A percentile compares a stretch with the other conserved stretches of the same genome.
phyloP scores from a whole-genome alignment of 2,329 filamentous ascomycete genomes.

The Hypoxylon sp. region DNA sequence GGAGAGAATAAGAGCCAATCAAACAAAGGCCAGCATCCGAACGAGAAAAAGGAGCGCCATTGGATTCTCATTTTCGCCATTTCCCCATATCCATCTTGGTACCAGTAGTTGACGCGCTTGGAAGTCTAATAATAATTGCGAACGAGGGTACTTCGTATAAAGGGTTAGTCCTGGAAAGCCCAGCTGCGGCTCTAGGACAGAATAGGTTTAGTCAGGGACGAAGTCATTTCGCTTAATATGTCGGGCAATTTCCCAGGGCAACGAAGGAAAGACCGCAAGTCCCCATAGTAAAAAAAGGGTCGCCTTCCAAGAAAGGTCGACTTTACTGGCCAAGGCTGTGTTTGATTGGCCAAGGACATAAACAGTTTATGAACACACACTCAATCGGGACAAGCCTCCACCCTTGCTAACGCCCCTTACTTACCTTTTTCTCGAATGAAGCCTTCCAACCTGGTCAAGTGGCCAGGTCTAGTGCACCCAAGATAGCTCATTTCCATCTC shows the following conservation, averaged over 20 bases:
- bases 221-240: constrained; percentile 50
- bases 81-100: constrained; percentile 26
- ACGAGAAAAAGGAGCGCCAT: constrained; percentile 24
- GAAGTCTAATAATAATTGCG: constrained; percentile 22
- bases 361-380: constrained; percentile 27
- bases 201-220: constrained; percentile 41
- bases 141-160: constrained; percentile 34
- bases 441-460: constrained; percentile 13
- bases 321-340: constrained; percentile 6
- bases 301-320: constrained; percentile 33
- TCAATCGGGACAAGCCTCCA: constrained; percentile 33
- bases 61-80: constrained; percentile 20
- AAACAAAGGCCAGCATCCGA: constrained; percentile 21
- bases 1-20: constrained; percentile 37
- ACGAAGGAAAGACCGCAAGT: constrained; percentile 35
- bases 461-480: constrained; percentile 4
- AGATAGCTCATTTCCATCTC: constrained; percentile 10
- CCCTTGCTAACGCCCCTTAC: constrained; percentile 25
- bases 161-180: constrained; percentile 8
- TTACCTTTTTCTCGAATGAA: constrained; percentile 28
- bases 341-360: constrained; percentile 27
- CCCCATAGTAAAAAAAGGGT: constrained; percentile 29
- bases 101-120: constrained; percentile 25
- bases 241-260: constrained; percentile 49
- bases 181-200: constrained; percentile 18